Evolutionary conservation across 208 protist genomes (phyloP).

Genomic region (Crithidia sp.): DNA sequence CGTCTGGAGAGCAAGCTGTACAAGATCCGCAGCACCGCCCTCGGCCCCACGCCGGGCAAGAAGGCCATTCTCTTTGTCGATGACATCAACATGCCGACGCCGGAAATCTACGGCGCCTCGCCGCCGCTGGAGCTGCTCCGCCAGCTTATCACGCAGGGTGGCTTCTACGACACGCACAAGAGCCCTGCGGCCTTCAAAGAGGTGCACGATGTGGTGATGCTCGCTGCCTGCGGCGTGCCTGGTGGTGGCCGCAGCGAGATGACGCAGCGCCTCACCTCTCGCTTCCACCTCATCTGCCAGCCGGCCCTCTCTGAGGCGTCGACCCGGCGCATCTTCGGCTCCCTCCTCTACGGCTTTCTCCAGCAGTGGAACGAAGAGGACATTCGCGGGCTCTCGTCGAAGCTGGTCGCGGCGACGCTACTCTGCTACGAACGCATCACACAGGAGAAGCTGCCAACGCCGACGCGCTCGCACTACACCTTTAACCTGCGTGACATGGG

Average conservation of each 20-base stretch:
- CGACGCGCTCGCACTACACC: conserved; percentile 98
- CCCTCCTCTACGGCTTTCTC: conserved; percentile 94
- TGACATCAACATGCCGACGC: conserved; percentile 96
- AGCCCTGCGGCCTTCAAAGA: conserved; percentile 92
- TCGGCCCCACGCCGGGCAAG: conserved; percentile 92
- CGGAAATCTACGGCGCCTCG: conserved; percentile 95
- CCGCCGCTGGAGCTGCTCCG: conserved; percentile 95
- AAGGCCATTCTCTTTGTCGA: conserved; percentile 94
- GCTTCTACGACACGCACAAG: conserved; percentile 95
- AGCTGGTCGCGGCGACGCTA: conserved; percentile 93
- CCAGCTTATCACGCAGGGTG: conserved; percentile 94
- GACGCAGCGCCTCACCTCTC: conserved; percentile 91
- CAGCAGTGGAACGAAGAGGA: conserved; percentile 64
- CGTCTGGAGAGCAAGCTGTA: conserved; percentile 94
- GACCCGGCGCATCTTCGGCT: conserved; percentile 94
- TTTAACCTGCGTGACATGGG: conserved; percentile 99
- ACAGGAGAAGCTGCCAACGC: conserved; percentile 96
- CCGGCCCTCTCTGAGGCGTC: conserved; percentile 87
- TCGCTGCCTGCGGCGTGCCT: conserved; percentile 94
- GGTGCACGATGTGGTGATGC: conserved; percentile 87
- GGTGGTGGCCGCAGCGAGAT: conserved; percentile 95
- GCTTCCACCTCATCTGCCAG: conserved; percentile 95
- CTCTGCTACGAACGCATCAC: conserved; percentile 95
- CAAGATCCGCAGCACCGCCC: conserved; percentile 89
- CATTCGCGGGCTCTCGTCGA: conserved; percentile 50